Conservation (phyloP, 1,139 yeast genomes). For the Waltiozyma solani region DNA sequence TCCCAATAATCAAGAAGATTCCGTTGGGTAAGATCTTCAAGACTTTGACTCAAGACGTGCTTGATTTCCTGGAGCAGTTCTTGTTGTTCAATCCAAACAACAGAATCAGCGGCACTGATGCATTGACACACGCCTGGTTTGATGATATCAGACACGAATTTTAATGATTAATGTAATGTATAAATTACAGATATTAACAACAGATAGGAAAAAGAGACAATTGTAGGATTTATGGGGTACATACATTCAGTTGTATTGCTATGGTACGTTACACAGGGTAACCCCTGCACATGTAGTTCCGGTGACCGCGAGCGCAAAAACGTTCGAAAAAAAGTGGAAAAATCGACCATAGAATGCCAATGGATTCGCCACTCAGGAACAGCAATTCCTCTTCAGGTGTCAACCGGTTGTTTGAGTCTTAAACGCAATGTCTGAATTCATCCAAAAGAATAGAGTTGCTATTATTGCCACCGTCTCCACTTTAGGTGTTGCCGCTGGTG, state of each 20-base stretch:
- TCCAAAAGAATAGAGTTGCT: slow-evolving; percentile 11
- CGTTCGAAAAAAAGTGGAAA: no score
- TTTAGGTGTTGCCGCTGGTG: slow-evolving; percentile 12
- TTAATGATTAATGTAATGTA: background rate
- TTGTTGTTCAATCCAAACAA: slow-evolving; percentile 60
- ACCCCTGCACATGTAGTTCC: no score
- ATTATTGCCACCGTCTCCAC: slow-evolving; percentile 8
- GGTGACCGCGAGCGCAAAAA: no score
- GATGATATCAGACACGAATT: slow-evolving; percentile 48
- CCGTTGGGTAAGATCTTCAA: slow-evolving; percentile 81
- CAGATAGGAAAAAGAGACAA: no score
- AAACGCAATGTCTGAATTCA: slow-evolving; percentile 7
- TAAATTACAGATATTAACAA: background rate
- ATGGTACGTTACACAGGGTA: no score
- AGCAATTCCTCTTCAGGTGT: no score
- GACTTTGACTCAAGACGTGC: slow-evolving; percentile 24
- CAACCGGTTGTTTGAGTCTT: no score
- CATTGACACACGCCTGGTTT: slow-evolving; percentile 63
- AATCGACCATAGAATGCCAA: no score
- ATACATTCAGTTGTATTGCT: no score
- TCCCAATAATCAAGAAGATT: slow-evolving; percentile 92
- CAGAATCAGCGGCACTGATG: slow-evolving; percentile 61
- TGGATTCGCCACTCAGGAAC: no score
- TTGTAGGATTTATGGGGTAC: no score
- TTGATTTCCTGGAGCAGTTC: slow-evolving; percentile 17